Evolutionary conservation across 2,329 filamentous ascomycete species (phyloP), one percentile per base, ranked within the genome.

Genomic region (Pestalotiopsis sp.): DNA sequence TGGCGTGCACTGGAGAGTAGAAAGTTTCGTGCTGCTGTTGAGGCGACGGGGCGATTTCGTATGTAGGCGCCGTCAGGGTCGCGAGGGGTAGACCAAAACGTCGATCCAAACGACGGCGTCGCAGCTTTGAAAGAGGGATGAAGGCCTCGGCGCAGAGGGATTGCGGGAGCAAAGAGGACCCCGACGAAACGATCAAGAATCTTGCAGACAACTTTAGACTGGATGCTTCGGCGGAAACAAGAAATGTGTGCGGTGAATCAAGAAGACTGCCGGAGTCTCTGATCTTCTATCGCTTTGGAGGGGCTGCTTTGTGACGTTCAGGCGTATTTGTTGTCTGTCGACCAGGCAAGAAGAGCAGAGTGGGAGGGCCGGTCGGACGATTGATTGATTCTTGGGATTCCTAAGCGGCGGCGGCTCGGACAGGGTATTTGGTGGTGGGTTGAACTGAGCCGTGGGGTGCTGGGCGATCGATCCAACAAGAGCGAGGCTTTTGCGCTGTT

Each of bases 401-500:
- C 45, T 20, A 17, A 52, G 45, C 31, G 31, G 31, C 31, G 31
- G 45, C 45, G 45, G 45, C 45, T 52, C 23, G 20, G 57, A 59
- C 57, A 23, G 27, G 20, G 57, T 27, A 36, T 52, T 52, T n/a
- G 45, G n/a, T 52, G 20, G 45, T 49, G 41, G 41, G n/a, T 52
- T 52, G 17, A 23, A 23, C 13, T 36, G 27, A 23, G 17, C 27
- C 25, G 27, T 36, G 27, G 31, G 20, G 59, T 39, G 23, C 5
- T n/a, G 59, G n/a, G 20, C 27, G 36, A 62, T 36, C 23, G 57
- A 59, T 27, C 25, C 59, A 36, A 36, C 31, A 20, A 62, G 45
- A 20, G 31, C 59, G 31, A 62, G 59, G 59, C 59, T 23, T 52
- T 62, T 62, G 59, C 59, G 59, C 59, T 62, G 59, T 62, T 39